A percentile compares a stretch with the other conserved stretches of the same genome.
Conservation (phyloP, 139 green algal species). For the Asterochloris erici region DNA sequence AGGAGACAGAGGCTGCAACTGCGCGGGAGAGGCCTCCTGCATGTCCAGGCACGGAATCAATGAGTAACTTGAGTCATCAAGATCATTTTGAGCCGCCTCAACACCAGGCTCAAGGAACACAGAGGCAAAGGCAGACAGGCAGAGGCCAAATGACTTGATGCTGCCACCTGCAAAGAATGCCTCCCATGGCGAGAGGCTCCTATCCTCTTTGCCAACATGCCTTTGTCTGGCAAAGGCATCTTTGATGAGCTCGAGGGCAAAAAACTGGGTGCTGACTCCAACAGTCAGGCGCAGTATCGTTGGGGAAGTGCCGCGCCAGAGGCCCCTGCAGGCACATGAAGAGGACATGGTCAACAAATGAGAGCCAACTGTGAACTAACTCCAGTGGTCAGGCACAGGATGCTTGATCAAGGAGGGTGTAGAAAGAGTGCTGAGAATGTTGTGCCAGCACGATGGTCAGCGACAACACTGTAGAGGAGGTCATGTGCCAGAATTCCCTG, state of each 20-base stretch:
- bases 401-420: too few species aligned
- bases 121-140: too few species aligned
- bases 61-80: background rate
- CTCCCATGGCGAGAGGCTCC: background rate
- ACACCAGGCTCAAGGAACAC: too few species aligned
- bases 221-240: constrained; percentile 28
- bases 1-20: constrained; percentile 71
- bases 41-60: constrained; percentile 2
- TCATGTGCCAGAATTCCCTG: too few species aligned
- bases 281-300: constrained; percentile 69
- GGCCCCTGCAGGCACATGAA: constrained; percentile 13
- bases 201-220: constrained; percentile 1
- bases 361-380: too few species aligned
- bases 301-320: constrained; percentile 74
- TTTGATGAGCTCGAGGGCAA: constrained; percentile 65
- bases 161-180: constrained; percentile 4
- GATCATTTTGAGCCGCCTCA: too few species aligned
- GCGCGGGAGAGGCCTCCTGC: constrained; percentile 62
- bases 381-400: too few species aligned
- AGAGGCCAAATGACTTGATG: too few species aligned
- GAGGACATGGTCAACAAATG: too few species aligned
- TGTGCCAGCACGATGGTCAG: too few species aligned
- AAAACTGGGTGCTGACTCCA: constrained; percentile 77
- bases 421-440: too few species aligned
- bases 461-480: too few species aligned